Evolutionary conservation across 202 grass and related monocot genomes (phyloP), one percentile per base, ranked within the genome.

Genomic region (Setaria italica): DNA sequence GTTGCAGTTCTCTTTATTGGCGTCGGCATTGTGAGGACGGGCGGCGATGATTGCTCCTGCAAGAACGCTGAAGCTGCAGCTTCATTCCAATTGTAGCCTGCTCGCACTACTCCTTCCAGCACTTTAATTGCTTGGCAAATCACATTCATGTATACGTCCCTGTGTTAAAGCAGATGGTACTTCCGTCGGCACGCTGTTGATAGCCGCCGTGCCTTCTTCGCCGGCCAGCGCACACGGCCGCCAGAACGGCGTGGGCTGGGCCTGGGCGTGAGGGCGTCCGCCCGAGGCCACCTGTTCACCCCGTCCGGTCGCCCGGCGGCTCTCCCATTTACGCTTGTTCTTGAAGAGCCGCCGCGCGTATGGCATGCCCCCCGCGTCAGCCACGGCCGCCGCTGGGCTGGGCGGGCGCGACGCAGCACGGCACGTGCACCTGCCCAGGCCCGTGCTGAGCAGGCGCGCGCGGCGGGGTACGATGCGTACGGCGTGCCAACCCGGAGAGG

Each of bases 41-140:
- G 35, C 77, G 68, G 63, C 71, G 58, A 86, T 86, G 77, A 78
- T 67, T n/a, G 49, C 15, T 16, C 37, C 58, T 86, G 77, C 72
- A 69, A 72, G 47, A 9, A 19, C 17, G 6, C 0, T 62, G 47
- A 35, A 47, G 11, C 0, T 50, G 37, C 77, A 48, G 58, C 17
- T 86, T 86, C 60, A 46, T 81, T 81, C 77, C 77, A 3, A 65
- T 57, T 87, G 85, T 66, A 56, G 77, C 75, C 72, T 33, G 20
- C 59, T 5, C 71, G 2, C 57, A 33, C 25, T 25, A 25, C 25
- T 25, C 25, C 25, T 25, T 25, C 25, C 25, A 49, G 34, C 0
- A 25, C 37, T 60, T 43, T 29, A 46, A 29, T 47, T 9, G n/a
- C 29, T 21, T 3, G 8, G 2, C 14, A 79, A 64, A 64, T 79